Base-by-base conservation (phyloP, 129 eudicot species). In the Ambrosia trifida region DNA sequence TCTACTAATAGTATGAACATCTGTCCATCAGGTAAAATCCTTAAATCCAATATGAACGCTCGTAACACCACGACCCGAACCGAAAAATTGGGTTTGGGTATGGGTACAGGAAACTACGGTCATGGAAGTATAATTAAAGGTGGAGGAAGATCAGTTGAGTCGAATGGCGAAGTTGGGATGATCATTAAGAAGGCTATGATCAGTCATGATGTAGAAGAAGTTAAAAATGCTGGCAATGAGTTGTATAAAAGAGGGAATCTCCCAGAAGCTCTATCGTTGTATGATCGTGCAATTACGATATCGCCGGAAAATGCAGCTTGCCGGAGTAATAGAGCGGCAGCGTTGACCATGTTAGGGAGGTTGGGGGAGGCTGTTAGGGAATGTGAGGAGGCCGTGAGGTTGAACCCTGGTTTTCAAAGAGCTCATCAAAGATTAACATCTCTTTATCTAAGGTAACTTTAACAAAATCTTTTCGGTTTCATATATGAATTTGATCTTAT, bases 381-480 rank as follows among this genome's bases (percentile, higher is more conserved):
- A 31, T 84, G 85, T 70, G 89, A 84, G 67, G 85, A 84, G 81
- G 89, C 89, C 51, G 89, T 84, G 66, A 54, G 81, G 79, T 78
- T 84, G 79, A 81, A 84, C 53, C 85, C 89, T 67, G 74, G 83
- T 47, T 81, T 78, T 81, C 70, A 59, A 24, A 78, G 85, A 57
- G 89, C 89, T 56, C 89, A 78, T 81, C 89, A 81, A 72, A 72
- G 89, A 67, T 53, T 84, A 82, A 79, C 85, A 1, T 81, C 89
- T 74, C 89, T 84, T 64, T 81, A 78, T 81, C 74, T 84, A 43
- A 81, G 89, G 89, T 84, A 30, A 57, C 65, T 62, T 62, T 10
- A n/a, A 4, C 60, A 16, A 7, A 56, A 69, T 61, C 28, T 77
- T 76, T 44, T 40, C 2, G 35, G 61, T 60, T 68, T 60, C 35